phyloP scores from a whole-genome alignment of 768 basidiomycete genomes.

The Tricholoma hemisulphureum region DNA sequence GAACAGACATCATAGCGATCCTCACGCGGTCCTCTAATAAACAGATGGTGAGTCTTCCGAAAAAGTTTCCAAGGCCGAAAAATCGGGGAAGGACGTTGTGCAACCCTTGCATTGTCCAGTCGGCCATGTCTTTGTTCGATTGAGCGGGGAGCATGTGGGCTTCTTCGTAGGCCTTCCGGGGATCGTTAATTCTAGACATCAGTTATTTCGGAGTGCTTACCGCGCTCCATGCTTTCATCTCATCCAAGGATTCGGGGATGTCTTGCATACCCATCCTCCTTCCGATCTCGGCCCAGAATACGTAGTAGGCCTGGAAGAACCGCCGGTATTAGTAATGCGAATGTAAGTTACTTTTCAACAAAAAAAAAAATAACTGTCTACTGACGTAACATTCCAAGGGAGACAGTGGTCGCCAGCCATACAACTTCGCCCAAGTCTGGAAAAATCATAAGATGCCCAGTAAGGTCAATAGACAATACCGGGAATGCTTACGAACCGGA shows the following conservation, averaged over 20 bases:
- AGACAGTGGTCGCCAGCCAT: slow-evolving; percentile 45
- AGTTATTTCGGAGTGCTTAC: slow-evolving; percentile 21
- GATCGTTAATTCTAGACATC: neutral
- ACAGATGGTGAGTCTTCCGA: slow-evolving; percentile 31
- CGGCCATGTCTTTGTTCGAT: slow-evolving; percentile 39
- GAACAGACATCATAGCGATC: slow-evolving; percentile 48
- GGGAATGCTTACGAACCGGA: slow-evolving; percentile 25
- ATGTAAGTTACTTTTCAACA: too few species aligned
- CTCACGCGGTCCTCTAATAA: slow-evolving; percentile 44
- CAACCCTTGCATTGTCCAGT: slow-evolving; percentile 40
- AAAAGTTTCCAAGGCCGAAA: slow-evolving; percentile 39
- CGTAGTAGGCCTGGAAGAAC: slow-evolving; percentile 37
- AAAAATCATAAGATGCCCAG: neutral
- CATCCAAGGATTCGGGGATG: slow-evolving; percentile 42
- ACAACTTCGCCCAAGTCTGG: slow-evolving; percentile 40
- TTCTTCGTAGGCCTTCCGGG: slow-evolving; percentile 39
- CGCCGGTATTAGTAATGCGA: neutral
- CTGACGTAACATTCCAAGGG: slow-evolving; percentile 41
- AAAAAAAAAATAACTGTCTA: neutral
- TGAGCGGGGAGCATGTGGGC: slow-evolving; percentile 41
- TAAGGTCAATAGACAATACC: neutral
- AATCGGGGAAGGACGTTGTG: slow-evolving; percentile 35
- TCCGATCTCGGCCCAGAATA: slow-evolving; percentile 48
- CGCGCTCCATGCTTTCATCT: slow-evolving; percentile 37
- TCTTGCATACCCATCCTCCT: slow-evolving; percentile 45